These are phyloP conservation scores for Tetrastigma voinierianum DNA, from an alignment of 164 flowering plant species.

Conservation along the genomic window DNA sequence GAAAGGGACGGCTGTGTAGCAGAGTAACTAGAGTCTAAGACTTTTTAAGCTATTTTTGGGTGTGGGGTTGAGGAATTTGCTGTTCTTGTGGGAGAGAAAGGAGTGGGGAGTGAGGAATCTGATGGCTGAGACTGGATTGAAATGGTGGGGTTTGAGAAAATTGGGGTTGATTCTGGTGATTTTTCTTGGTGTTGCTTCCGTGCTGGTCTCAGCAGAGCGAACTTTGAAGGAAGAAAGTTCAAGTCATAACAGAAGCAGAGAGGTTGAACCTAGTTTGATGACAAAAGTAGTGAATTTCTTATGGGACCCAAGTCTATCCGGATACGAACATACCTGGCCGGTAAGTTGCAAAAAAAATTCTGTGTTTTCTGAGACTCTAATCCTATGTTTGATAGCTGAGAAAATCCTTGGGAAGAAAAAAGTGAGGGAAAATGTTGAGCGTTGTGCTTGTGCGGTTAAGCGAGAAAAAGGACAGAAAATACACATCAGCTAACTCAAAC, in stretches of 20 bases:
- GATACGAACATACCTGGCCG: constrained; percentile 42
- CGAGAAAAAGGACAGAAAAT: no score
- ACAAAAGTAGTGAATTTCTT: constrained; percentile 7
- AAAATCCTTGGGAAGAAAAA: no score
- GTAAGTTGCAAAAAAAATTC: constrained; percentile 14
- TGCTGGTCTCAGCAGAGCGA: constrained; percentile 6
- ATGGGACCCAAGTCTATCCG: constrained; percentile 12
- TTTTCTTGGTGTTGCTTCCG: constrained; percentile 13
- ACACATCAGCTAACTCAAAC: no score
- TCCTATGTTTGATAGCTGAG: no score
- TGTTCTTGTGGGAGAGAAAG: neutral
- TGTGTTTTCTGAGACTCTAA: no score
- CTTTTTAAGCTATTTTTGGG: no score
- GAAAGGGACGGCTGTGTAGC: no score
- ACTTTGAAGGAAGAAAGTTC: constrained; percentile 6
- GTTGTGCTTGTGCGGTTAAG: no score
- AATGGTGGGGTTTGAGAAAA: constrained; percentile 6
- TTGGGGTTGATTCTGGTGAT: constrained; percentile 1
- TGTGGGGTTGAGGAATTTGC: neutral
- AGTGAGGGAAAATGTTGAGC: no score
- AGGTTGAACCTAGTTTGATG: constrained; percentile 10
- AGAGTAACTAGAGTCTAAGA: no score
- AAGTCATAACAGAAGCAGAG: neutral
- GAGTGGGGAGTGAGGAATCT: neutral
- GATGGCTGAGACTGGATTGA: constrained; percentile 16